These are phyloP conservation scores for Cryptosporidium bovis DNA, from an alignment of 169 alveolate genomes.

Conservation along the genomic window DNA sequence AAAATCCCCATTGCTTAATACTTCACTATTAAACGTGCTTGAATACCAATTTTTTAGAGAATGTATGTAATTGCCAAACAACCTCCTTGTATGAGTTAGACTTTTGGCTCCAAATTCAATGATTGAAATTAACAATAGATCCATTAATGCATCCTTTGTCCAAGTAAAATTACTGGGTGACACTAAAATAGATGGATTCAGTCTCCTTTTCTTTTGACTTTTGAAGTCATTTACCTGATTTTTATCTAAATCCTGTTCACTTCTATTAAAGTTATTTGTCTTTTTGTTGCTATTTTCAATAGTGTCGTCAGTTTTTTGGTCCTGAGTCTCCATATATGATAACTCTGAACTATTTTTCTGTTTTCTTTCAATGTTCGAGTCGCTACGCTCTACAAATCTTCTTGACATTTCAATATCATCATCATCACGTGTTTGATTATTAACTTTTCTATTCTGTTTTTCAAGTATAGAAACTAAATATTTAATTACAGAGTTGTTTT, in stretches of 20 bases:
- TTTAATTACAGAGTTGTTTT: background rate
- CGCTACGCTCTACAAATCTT: slow-evolving; percentile 31
- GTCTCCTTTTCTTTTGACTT: slow-evolving; percentile 37
- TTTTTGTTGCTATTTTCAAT: too few species aligned
- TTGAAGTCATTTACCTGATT: background rate
- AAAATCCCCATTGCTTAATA: background rate
- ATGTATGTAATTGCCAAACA: slow-evolving; percentile 27
- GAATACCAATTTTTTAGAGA: slow-evolving; percentile 19
- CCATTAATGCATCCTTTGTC: slow-evolving; percentile 39
- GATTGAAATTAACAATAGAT: slow-evolving; percentile 31
- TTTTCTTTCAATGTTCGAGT: slow-evolving; percentile 5
- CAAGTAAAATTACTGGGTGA: background rate
- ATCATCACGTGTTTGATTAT: background rate
- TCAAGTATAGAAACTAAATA: slow-evolving; percentile 15
- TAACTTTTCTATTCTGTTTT: background rate
- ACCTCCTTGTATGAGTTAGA: slow-evolving; percentile 39
- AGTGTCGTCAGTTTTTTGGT: background rate
- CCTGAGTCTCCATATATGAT: background rate
- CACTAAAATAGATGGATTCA: background rate
- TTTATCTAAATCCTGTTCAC: too few species aligned
- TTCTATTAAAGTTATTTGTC: too few species aligned
- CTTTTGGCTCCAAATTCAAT: slow-evolving; percentile 44
- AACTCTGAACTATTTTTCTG: background rate
- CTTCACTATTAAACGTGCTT: background rate
- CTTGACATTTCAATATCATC: slow-evolving; percentile 40